Conservation (phyloP, 2,329 filamentous ascomycete genomes). For the Stachybotrys chartarum region DNA sequence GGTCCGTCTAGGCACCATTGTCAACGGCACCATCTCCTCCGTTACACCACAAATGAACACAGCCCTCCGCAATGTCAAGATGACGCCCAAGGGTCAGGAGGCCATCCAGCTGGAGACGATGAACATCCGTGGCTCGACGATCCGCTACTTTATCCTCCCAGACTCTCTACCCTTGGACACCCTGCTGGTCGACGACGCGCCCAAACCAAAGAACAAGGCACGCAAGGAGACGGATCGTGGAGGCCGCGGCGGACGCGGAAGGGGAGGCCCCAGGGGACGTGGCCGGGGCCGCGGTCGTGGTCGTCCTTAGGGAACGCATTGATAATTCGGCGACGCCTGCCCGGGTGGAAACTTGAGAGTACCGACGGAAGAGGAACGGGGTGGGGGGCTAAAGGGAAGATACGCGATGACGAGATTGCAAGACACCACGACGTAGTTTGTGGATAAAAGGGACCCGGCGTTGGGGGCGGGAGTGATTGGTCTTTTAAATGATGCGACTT, state of each 20-base stretch:
- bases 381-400: background rate
- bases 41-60: slow-evolving; percentile 99
- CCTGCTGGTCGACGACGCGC: slow-evolving; percentile 88
- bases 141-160: slow-evolving; percentile 93
- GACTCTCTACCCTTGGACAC: slow-evolving; percentile 94
- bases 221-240: slow-evolving; percentile 76
- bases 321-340: no score
- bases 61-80: slow-evolving; percentile 89
- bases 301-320: no score
- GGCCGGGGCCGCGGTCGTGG: slow-evolving; percentile 25
- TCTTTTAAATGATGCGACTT: background rate
- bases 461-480: slow-evolving; percentile 14
- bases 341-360: no score
- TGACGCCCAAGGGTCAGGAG: slow-evolving; percentile 85
- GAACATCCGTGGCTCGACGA: slow-evolving; percentile 92
- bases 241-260: slow-evolving; percentile 42
- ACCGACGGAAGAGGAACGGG: background rate
- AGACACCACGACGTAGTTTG: slow-evolving; percentile 15
- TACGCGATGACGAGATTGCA: background rate
- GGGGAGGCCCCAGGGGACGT: slow-evolving; percentile 42
- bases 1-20: slow-evolving; percentile 66
- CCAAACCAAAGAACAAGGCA: slow-evolving; percentile 99
- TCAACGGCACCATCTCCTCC: slow-evolving; percentile 93
- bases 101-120: slow-evolving; percentile 87
- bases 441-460: slow-evolving; percentile 24